phyloP scores from a whole-genome alignment of 192 early-diverging fungal species.

The Linnemannia zychae region DNA sequence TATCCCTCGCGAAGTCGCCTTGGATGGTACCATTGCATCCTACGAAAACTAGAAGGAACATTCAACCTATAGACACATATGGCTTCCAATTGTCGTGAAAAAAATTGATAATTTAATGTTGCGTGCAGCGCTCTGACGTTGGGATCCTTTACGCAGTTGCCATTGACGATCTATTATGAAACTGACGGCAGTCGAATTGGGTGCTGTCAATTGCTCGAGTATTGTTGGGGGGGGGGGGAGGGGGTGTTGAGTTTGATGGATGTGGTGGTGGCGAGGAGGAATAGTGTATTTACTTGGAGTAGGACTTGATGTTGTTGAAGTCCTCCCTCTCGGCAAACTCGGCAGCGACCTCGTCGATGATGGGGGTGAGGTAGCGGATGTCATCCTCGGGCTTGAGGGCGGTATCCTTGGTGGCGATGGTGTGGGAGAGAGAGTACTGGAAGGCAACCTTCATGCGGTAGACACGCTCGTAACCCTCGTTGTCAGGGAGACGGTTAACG shows the following conservation, averaged over 20 bases:
- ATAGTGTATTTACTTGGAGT: constrained; percentile 38
- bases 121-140: background rate
- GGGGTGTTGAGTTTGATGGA: background rate
- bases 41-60: constrained; percentile 27
- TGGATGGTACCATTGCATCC: constrained; percentile 44
- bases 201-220: constrained; percentile 3
- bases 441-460: constrained; percentile 87
- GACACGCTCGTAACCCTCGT: constrained; percentile 78
- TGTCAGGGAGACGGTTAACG: constrained; percentile 78
- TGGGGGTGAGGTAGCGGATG: constrained; percentile 85
- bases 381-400: constrained; percentile 88
- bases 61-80: background rate
- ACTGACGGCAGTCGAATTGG: background rate
- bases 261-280: background rate
- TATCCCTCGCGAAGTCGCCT: constrained; percentile 22
- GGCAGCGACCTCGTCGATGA: constrained; percentile 83
- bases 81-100: background rate
- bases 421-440: constrained; percentile 81
- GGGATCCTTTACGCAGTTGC: background rate
- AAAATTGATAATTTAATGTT: constrained; percentile 10
- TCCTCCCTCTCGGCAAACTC: constrained; percentile 85
- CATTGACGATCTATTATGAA: constrained; percentile 6
- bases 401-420: constrained; percentile 73
- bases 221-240: background rate
- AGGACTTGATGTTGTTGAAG: constrained; percentile 68